phyloP scores from a whole-genome alignment of 768 basidiomycete species.

The Nevesoporus exiguus region DNA sequence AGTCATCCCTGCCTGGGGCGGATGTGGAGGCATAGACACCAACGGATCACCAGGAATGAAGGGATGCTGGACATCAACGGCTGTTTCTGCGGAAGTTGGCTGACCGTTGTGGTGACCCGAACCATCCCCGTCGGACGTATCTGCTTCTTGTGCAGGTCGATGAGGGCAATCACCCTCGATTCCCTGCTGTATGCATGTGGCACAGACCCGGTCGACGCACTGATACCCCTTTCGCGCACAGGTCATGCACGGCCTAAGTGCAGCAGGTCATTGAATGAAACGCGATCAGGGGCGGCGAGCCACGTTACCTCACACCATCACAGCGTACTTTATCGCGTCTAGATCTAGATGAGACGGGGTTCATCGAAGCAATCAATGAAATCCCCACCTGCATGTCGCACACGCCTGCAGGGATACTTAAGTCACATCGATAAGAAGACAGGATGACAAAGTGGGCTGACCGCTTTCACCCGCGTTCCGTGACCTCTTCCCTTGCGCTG shows the following conservation, averaged over 20 bases:
- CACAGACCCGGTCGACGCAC: conserved; percentile 49
- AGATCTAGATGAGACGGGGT: conserved; percentile 15
- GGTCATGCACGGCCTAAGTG: conserved; percentile 45
- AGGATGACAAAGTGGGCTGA: conserved; percentile 32
- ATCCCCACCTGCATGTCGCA: conserved; percentile 52
- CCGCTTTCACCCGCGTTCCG: conserved; percentile 59
- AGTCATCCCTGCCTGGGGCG: conserved; percentile 16
- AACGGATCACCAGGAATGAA: conserved; percentile 13
- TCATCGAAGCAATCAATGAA: conserved; percentile 4
- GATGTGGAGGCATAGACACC: conserved; percentile 14
- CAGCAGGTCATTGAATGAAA: conserved; percentile 7
- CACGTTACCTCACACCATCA: conserved; percentile 50
- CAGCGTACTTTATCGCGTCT: conserved; percentile 65
- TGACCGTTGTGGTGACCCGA: conserved; percentile 3
- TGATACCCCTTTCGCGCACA: conserved; percentile 51
- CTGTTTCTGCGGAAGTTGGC: conserved; percentile 1
- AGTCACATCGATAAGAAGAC: conserved; percentile 3
- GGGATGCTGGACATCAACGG: conserved; percentile 4
- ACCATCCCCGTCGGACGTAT: conserved; percentile 27
- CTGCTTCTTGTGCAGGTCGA: conserved; percentile 23
- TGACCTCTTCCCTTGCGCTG: conserved; percentile 54
- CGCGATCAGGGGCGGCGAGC: not conserved
- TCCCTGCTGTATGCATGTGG: conserved; percentile 43
- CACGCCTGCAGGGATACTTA: conserved; percentile 45
- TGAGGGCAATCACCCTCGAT: conserved; percentile 46